Percentiles rank a stretch among this genome's conserved stretches.
Evolutionary conservation across 371 early-diverging fungal species (phyloP).

Genomic region (Enterospora canceri): DNA sequence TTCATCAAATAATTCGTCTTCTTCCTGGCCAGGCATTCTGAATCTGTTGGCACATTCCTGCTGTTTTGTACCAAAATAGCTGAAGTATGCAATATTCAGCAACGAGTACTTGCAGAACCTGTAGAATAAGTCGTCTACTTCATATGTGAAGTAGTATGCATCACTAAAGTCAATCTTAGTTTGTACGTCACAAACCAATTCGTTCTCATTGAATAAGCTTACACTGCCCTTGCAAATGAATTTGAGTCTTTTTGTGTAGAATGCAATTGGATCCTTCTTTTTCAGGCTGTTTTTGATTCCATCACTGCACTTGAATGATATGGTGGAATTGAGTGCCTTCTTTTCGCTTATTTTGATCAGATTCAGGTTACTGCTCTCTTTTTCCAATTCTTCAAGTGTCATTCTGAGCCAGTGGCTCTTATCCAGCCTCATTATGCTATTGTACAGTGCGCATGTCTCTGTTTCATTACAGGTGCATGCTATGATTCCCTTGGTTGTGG

Average conservation of each 20-base stretch:
- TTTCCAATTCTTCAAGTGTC: constrained; percentile 29
- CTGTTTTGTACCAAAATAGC: constrained; percentile 7
- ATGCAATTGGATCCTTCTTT: neutral
- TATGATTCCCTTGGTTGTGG: neutral
- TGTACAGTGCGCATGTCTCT: constrained; percentile 12
- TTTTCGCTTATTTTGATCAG: neutral
- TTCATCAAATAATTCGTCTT: too few species aligned
- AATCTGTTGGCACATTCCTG: too few species aligned
- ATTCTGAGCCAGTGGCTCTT: constrained; percentile 26
- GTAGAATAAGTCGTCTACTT: constrained; percentile 21
- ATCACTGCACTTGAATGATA: neutral
- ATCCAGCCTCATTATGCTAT: constrained; percentile 6
- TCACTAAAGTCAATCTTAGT: neutral
- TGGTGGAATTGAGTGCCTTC: neutral
- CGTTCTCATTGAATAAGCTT: neutral
- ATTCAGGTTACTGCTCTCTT: too few species aligned
- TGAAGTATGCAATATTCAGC: constrained; percentile 34
- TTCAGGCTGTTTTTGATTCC: neutral
- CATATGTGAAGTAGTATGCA: constrained; percentile 15
- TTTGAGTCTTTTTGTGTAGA: constrained; percentile 16
- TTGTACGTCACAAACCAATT: constrained; percentile 4
- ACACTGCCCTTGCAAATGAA: constrained; percentile 3
- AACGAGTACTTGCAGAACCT: constrained; percentile 34
- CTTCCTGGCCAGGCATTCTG: too few species aligned
- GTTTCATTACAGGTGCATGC: constrained; percentile 11